Conservation (phyloP, 345 rosid genomes). For the Acer negundo region DNA sequence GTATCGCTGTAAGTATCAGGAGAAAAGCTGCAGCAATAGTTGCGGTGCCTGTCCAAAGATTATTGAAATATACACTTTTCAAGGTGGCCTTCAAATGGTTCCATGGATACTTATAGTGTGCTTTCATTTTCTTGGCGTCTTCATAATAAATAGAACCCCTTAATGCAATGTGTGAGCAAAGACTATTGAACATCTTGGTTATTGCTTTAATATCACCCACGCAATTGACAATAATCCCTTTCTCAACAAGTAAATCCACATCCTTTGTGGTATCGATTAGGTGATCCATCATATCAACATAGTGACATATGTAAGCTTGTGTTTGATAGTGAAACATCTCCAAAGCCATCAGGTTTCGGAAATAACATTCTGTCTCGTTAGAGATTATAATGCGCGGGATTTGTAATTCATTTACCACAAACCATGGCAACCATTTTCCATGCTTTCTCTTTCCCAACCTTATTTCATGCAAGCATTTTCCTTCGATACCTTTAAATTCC, state of each 20-base stretch:
- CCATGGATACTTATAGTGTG: background rate
- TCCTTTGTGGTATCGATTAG: background rate
- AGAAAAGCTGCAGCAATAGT: too few species aligned
- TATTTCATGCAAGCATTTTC: background rate
- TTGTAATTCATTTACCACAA: background rate
- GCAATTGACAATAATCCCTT: conserved; percentile 2
- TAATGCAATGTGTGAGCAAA: background rate
- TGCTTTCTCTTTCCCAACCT: too few species aligned
- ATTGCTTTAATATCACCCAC: background rate
- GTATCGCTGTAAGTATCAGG: too few species aligned
- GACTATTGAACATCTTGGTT: background rate
- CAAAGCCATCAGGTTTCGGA: conserved; percentile 3
- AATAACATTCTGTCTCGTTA: background rate
- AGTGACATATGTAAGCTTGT: background rate
- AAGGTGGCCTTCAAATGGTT: background rate
- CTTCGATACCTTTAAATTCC: too few species aligned
- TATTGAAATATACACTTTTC: too few species aligned
- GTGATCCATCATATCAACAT: background rate
- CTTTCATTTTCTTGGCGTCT: background rate
- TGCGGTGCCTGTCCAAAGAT: conserved; percentile 23
- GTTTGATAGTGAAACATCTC: background rate
- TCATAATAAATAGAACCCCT: background rate
- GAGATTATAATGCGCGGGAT: background rate
- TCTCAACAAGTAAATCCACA: background rate
- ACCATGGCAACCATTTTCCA: background rate